Evolutionary conservation across 2,329 filamentous ascomycete species (phyloP), one percentile per base, ranked within the genome.

Genomic region (Ramichloridium luteum): DNA sequence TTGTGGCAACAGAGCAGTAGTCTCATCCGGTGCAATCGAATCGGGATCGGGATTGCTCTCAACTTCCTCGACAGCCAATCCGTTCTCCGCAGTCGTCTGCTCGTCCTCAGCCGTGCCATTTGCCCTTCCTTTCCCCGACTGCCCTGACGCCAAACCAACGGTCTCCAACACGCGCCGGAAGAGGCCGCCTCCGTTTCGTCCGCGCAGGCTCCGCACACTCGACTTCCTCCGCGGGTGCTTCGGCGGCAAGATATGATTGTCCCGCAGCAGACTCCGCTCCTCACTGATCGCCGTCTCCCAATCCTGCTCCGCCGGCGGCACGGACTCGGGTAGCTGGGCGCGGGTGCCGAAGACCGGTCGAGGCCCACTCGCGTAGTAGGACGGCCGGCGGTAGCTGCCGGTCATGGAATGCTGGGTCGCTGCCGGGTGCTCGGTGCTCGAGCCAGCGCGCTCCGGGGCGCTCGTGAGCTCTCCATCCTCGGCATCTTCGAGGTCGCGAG

Each of bases 341-440:
- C n/a, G n/a, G n/a, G n/a, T 23, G 67, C 74, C 72, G 15, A 82
- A 69, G 36, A 92, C 66, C 3, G 79, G 77, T 32, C 83, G 68
- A 1, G 74, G 69, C 14, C 77, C 77, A 9, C 78, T 80, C 16
- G 78, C 76, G 26, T 90, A 76, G 50, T 77, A 80, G 44, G 75
- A 80, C 1, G 84, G 82, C 27, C 84, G 72, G 34, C 80, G 74
- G 59, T 90, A 93, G 17, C 72, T 72, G 20, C 70, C 68, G 12
- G 67, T 64, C 59, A 79, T 65, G 11, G 72, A 70, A 38, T 61
- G 57, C 23, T 45, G 34, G 22, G 45, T 31, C 15, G 12, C 28
- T 16, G 25, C 12, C 6, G 35, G 31, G 13, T 31, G 27, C 14
- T 44, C 35, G n/a, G n/a, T n/a, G n/a, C n/a, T n/a, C n/a, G n/a